A percentile compares a stretch with the other conserved stretches of the same genome.
These are phyloP conservation scores for Acorus calamus DNA, from an alignment of 106 monocot genomes.

Conservation along the genomic window DNA sequence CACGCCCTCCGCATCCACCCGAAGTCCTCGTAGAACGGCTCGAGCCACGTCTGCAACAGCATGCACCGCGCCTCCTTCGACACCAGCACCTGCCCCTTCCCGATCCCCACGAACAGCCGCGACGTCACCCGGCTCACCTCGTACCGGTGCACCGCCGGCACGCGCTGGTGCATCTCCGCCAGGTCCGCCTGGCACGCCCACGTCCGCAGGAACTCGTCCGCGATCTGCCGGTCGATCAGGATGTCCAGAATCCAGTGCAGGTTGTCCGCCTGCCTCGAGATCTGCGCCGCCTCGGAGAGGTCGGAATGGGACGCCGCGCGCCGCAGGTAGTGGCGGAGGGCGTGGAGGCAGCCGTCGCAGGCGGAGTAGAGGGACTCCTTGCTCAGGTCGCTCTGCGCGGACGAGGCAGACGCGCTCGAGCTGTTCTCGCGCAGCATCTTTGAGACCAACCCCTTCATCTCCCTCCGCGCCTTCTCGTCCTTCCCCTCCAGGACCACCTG, in stretches of 20 bases:
- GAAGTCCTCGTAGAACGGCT: slow-evolving; percentile 91
- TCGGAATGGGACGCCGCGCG: slow-evolving; percentile 36
- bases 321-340: slow-evolving; percentile 40
- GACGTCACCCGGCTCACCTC: slow-evolving; percentile 87
- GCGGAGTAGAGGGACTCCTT: slow-evolving; percentile 80
- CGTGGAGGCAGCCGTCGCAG: slow-evolving; percentile 48
- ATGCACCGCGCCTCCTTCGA: slow-evolving; percentile 60
- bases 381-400: slow-evolving; percentile 39
- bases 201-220: slow-evolving; percentile 66
- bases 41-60: slow-evolving; percentile 74
- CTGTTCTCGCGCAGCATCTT: slow-evolving; percentile 91
- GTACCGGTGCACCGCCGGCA: slow-evolving; percentile 65
- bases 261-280: slow-evolving; percentile 81
- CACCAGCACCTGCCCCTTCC: slow-evolving; percentile 82
- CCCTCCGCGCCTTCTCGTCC: slow-evolving; percentile 89
- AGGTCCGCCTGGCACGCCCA: slow-evolving; percentile 74
- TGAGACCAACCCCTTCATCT: slow-evolving; percentile 90
- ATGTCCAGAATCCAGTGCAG: slow-evolving; percentile 94
- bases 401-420: neutral
- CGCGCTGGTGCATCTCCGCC: slow-evolving; percentile 36
- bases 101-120: slow-evolving; percentile 66
- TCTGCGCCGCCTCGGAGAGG: slow-evolving; percentile 34
- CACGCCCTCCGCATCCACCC: slow-evolving; percentile 96
- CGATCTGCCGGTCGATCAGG: slow-evolving; percentile 69
- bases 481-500: slow-evolving; percentile 94